Base-by-base conservation (phyloP, 345 rosid species). In the Nephelium lappaceum region DNA sequence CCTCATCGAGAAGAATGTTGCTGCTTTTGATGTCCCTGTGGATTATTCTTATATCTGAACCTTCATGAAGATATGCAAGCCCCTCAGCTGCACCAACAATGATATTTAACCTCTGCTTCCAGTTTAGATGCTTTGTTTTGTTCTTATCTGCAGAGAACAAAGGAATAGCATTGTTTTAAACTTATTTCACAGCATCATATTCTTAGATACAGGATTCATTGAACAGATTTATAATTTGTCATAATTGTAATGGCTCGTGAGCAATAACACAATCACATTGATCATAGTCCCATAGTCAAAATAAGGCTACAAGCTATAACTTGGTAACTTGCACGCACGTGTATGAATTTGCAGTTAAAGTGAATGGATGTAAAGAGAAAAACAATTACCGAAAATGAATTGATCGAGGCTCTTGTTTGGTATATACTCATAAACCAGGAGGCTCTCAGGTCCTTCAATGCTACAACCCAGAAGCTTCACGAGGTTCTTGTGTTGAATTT, bases 361-460 rank as follows among this genome's bases (percentile, higher is more conserved):
- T 31, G 71, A 80, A 43, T 62, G 9, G 66, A 31, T 60, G 49
- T 2, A n/a, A 21, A 69, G 82, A 63, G 21, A 14, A 47, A 64
- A 60, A 27, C 19, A 60, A 74, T 81, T 85, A 87, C 92, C 90
- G 15, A 87, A 89, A 53, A 89, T 71, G 81, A 89, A 84, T 38
- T 81, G 88, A 80, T 89, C 92, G 1, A 89, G 83, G 89, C 90
- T 86, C 87, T 43, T 80, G 86, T 87, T 89, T 0, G 77, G 84
- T 19, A 85, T 84, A 78, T 84, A 85, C 80, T 89, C 90, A 11
- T 89, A 89, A 53, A 89, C 90, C 73, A 89, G 82, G 51, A 89
- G 90, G 60, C 90, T 87, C 74, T 89, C 92, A 1, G 92, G 92
- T 19, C 92, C 92, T 81, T 87, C 92, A 41, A 87, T 89, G 89